A percentile compares a stretch with the other conserved stretches of the same genome.
phyloP scores from a whole-genome alignment of 192 early-diverging fungal species.

The Coemansia sp. region DNA sequence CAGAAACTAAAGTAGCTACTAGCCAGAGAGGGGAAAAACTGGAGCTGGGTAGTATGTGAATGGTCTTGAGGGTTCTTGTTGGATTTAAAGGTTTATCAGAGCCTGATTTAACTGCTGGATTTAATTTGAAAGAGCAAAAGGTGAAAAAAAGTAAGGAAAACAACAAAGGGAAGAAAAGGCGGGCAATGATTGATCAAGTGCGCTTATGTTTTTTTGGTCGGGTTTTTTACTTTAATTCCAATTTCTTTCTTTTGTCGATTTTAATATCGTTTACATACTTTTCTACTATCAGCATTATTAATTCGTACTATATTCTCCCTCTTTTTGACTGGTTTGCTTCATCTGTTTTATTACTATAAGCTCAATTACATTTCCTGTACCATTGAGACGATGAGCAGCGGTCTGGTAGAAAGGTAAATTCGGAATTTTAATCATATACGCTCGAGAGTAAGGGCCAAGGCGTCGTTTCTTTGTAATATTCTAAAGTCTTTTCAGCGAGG shows the following conservation, averaged over 20 bases:
- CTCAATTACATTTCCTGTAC: not conserved
- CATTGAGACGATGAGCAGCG: constrained; percentile 29
- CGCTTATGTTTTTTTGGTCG: not conserved
- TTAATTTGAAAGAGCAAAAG: not conserved
- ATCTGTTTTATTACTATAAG: not conserved
- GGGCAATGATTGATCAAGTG: not conserved
- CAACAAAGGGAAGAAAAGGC: not conserved
- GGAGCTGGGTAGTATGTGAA: not conserved
- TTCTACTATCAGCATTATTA: no score
- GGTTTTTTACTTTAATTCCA: not conserved
- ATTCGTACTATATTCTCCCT: not conserved
- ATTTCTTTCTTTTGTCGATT: not conserved
- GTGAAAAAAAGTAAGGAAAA: not conserved
- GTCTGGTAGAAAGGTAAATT: constrained; percentile 30
- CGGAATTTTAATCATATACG: no score
- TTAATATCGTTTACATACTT: no score
- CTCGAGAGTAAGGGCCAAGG: no score
- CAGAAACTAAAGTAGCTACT: not conserved
- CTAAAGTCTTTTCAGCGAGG: no score
- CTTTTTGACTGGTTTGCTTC: not conserved
- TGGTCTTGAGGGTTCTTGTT: not conserved
- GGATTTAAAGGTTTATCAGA: not conserved
- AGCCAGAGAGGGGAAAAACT: not conserved
- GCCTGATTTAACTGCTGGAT: not conserved
- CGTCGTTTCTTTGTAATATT: no score